phyloP scores from a whole-genome alignment of 345 rosid species.

The Salix viminalis region DNA sequence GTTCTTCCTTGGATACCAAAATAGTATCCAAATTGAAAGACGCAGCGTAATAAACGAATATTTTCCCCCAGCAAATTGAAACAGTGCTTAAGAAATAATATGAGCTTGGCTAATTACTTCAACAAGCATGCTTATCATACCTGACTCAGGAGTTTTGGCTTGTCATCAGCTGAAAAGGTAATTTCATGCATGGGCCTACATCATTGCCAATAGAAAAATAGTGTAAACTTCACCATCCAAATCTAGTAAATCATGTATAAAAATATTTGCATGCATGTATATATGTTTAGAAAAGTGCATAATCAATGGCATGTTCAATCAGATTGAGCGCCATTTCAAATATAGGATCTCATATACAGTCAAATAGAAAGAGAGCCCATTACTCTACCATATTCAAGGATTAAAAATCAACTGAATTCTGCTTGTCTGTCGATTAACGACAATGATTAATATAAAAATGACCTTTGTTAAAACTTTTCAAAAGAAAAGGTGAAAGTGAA shows the following conservation, averaged over 20 bases:
- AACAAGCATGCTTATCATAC: conserved; percentile 27
- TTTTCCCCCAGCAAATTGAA: conserved; percentile 4
- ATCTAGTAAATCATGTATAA: background rate
- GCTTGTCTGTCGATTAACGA: background rate
- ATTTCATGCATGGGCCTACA: conserved; percentile 96
- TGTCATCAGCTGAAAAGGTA: conserved; percentile 84
- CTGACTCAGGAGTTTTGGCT: conserved; percentile 96
- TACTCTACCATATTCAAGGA: background rate
- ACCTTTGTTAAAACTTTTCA: background rate
- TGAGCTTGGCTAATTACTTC: background rate
- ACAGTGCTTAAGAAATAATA: conserved; percentile 2
- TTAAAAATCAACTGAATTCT: background rate
- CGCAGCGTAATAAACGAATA: background rate
- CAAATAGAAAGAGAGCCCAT: background rate
- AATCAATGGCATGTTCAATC: background rate
- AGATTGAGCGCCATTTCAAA: background rate
- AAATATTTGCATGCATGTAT: background rate
- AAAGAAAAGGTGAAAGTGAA: background rate
- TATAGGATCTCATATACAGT: background rate
- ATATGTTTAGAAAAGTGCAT: background rate
- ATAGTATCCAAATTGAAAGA: background rate
- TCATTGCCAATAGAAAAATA: conserved; percentile 16
- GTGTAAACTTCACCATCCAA: conserved; percentile 8
- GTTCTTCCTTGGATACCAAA: conserved; percentile 4
- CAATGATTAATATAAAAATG: background rate